Evolutionary conservation across 805 yeast genomes (phyloP).

Genomic region (Suhomyces xylopsoci): DNA sequence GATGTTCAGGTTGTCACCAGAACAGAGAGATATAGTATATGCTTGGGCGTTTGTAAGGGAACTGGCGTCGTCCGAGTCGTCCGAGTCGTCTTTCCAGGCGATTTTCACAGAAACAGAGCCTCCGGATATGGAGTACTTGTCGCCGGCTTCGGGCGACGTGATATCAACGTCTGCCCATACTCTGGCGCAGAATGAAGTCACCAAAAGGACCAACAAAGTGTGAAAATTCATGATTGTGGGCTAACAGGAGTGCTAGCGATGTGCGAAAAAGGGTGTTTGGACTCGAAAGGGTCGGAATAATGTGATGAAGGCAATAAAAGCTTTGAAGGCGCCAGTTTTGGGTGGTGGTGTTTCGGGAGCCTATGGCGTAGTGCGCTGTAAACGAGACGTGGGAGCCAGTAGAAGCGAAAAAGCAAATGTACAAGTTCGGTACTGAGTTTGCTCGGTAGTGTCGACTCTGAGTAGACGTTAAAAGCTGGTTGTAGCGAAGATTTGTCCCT

Average conservation of each 20-base stretch:
- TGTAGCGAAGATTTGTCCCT: not conserved
- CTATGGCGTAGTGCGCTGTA: not conserved
- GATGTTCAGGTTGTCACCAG: conserved; percentile 59
- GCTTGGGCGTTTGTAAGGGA: conserved; percentile 39
- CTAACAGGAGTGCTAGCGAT: not conserved
- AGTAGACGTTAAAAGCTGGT: not conserved
- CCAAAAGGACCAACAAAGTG: conserved; percentile 1
- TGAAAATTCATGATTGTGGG: not conserved
- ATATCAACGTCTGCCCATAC: conserved; percentile 50
- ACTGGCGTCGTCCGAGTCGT: conserved; percentile 51
- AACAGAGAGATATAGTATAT: conserved; percentile 58
- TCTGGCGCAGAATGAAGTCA: not conserved
- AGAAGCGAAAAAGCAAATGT: not conserved
- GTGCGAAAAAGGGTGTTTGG: not conserved
- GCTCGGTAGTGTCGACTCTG: not conserved
- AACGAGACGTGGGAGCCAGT: not conserved
- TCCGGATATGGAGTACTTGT: conserved; percentile 36
- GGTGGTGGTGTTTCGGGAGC: not conserved
- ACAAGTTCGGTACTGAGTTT: too few species aligned
- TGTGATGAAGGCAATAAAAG: not conserved
- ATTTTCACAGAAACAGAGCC: conserved; percentile 32
- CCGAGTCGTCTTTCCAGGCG: conserved; percentile 47
- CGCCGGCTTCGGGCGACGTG: conserved; percentile 39
- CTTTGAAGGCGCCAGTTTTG: not conserved
- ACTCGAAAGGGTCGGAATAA: not conserved